Conservation (phyloP, 2,329 filamentous ascomycete species). For the Monosporascus ibericus region DNA sequence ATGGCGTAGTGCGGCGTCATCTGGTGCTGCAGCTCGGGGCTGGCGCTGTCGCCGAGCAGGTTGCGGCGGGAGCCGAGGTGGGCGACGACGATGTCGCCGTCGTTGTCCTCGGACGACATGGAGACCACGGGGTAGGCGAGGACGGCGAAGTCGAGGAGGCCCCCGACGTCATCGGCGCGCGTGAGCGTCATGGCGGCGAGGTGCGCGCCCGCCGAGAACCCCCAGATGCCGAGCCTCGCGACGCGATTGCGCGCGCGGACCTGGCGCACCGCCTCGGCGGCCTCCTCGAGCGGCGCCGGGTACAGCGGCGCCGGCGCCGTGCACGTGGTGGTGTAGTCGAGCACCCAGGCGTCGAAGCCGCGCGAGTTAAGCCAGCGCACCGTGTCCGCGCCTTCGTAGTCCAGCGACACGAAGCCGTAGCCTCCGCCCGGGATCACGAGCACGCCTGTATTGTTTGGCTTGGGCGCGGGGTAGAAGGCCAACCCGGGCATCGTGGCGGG, state of each 20-base stretch:
- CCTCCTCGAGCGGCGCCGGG: constrained; percentile 13
- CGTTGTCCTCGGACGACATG: constrained; percentile 8
- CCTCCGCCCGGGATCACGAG: constrained; percentile 19
- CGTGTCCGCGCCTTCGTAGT: constrained; percentile 12
- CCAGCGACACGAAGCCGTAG: constrained; percentile 14
- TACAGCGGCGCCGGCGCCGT: constrained; percentile 9
- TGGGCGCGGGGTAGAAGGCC: not conserved
- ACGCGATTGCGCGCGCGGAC: constrained; percentile 11
- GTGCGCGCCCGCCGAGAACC: constrained; percentile 19
- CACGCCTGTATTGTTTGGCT: constrained; percentile 7
- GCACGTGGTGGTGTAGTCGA: constrained; percentile 14
- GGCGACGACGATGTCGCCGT: constrained; percentile 3
- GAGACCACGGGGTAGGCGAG: constrained; percentile 20
- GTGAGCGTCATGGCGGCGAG: constrained; percentile 16
- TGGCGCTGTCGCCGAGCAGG: constrained; percentile 13
- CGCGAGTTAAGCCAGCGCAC: constrained; percentile 17
- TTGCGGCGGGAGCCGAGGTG: constrained; percentile 12
- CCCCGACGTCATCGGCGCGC: not conserved
- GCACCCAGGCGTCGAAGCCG: constrained; percentile 17
- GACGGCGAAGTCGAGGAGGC: constrained; percentile 17
- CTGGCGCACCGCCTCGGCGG: constrained; percentile 10
- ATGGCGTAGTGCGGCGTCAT: constrained; percentile 22
- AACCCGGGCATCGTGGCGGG: not conserved
- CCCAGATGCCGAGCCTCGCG: constrained; percentile 18
- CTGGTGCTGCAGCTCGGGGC: constrained; percentile 3